Base-by-base conservation (phyloP, 176 grass and related monocot species). In the Bromus sterilis region DNA sequence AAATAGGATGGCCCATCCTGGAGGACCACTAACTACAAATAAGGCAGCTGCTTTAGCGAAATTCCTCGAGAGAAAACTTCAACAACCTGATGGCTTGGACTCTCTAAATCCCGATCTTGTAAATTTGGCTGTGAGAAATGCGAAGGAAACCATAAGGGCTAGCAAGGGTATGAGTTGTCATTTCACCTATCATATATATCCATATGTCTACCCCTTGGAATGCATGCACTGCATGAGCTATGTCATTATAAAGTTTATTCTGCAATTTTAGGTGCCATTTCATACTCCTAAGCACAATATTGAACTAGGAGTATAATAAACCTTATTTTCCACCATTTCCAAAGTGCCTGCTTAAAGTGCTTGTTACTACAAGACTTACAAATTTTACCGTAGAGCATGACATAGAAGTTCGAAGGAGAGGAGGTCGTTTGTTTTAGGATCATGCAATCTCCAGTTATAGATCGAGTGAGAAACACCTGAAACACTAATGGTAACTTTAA, bases 41-140 rank as follows among this genome's bases (percentile, higher is more conserved):
- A 99, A 99, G 87, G 96, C 96, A 86, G 93, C 93, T n/a, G 93
- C 96, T 34, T 88, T 99, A 77, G 96, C 91, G 20, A 99, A 95
- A 71, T 99, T 99, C 80, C 90, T 99, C 2, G 93, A 99, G 90
- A 91, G 96, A 77, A 99, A 99, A 77, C 93, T 99, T 46, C 93
- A 93, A 85, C 87, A 93, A 39, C 91, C 96, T 80, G 93, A 95
- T 86, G 93, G 91, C 42, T 62, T 99, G 63, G 88, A 90, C 32
- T 91, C 91, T 58, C 75, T 99, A 43, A 86, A 99, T 78, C 89
- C 96, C 1, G 89, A 93, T 75, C 89, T 91, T 93, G 82, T 99
- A 78, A 90, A 99, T 48, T 11, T 91, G 25, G 96, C 93, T 6
- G 96, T 93, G 37, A 91, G 71, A 82, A 91, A 91, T 88, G 96